A percentile compares a stretch with the other conserved stretches of the same genome.
Conservation (phyloP, 257 asterid species). For the Sherardia arvensis region DNA sequence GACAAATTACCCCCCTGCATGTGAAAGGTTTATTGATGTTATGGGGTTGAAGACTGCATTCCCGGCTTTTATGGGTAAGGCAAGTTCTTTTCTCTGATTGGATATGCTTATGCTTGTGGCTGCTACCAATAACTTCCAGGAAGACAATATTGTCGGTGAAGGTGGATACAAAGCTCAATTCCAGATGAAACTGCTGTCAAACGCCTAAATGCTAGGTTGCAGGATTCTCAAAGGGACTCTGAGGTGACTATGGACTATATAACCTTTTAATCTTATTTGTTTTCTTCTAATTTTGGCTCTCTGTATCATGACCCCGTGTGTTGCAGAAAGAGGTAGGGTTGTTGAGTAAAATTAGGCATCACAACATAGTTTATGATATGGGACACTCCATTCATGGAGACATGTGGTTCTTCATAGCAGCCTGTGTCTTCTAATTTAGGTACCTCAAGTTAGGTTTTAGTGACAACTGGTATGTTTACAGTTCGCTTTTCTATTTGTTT, state of each 20-base stretch:
- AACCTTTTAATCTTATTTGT: background rate
- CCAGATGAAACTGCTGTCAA: conserved; percentile 64
- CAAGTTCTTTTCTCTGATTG: conserved; percentile 53
- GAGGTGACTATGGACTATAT: conserved; percentile 36
- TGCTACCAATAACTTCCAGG: conserved; percentile 70
- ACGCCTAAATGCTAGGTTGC: conserved; percentile 46
- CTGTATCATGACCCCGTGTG: conserved; percentile 5
- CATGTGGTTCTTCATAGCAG: conserved; percentile 55
- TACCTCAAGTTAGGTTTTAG: too few relatives aligned
- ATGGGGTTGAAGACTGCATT: too few relatives aligned
- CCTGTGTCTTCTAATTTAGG: too few relatives aligned
- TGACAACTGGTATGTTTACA: too few relatives aligned
- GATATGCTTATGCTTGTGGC: conserved; percentile 53
- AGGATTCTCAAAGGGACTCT: conserved; percentile 55
- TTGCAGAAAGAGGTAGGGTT: conserved; percentile 80
- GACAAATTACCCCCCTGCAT: too few relatives aligned
- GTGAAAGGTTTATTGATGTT: too few relatives aligned
- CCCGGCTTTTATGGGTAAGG: too few relatives aligned
- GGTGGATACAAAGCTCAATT: conserved; percentile 84
- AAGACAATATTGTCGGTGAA: conserved; percentile 57
- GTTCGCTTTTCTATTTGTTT: too few relatives aligned
- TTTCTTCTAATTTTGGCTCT: background rate
- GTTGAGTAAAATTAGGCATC: conserved; percentile 71
- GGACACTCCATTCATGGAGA: conserved; percentile 69
- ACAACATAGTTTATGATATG: conserved; percentile 65